A percentile compares a stretch with the other conserved stretches of the same genome.
phyloP scores from a whole-genome alignment of 1,284 basidiomycete genomes.

The Cutaneotrichosporon curvatum region DNA sequence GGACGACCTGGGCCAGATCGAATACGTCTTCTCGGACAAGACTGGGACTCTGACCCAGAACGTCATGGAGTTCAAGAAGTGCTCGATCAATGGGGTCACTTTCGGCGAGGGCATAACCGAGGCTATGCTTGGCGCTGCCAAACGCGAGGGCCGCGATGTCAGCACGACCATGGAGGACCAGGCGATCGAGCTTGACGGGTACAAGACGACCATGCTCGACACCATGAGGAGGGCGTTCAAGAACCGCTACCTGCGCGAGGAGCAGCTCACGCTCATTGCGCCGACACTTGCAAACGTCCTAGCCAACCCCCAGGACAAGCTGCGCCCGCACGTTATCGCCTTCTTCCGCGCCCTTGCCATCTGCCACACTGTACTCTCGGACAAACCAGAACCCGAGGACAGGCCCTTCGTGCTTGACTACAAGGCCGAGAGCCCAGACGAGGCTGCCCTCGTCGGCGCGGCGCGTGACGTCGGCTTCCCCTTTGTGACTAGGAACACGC shows the following conservation, averaged over 20 bases:
- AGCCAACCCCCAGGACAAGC: conserved; percentile 55
- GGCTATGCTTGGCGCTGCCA: conserved; percentile 85
- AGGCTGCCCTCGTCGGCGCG: conserved; percentile 84
- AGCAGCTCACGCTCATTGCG: conserved; percentile 82
- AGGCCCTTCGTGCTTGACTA: conserved; percentile 71
- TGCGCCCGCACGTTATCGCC: conserved; percentile 63
- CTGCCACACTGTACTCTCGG: conserved; percentile 80
- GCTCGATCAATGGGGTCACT: conserved; percentile 71
- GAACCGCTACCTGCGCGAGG: conserved; percentile 76
- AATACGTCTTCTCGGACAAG: conserved; percentile 97
- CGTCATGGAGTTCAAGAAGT: conserved; percentile 97
- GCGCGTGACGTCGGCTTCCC: conserved; percentile 90
- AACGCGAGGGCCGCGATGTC: conserved; percentile 65
- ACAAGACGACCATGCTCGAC: conserved; percentile 72
- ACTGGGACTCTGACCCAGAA: conserved; percentile 94
- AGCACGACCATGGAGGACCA: conserved; percentile 64
- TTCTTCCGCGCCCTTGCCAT: conserved; percentile 89
- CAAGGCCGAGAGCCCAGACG: conserved; percentile 87
- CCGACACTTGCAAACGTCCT: conserved; percentile 74
- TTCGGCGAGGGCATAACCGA: conserved; percentile 95
- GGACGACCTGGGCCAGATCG: conserved; percentile 94
- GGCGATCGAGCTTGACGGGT: conserved; percentile 55
- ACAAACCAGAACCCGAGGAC: conserved; percentile 59
- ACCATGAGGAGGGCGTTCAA: conserved; percentile 71
- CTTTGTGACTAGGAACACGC: conserved; percentile 70